phyloP scores from a whole-genome alignment of 805 yeast genomes.

The Phaffomyces opuntiae region DNA sequence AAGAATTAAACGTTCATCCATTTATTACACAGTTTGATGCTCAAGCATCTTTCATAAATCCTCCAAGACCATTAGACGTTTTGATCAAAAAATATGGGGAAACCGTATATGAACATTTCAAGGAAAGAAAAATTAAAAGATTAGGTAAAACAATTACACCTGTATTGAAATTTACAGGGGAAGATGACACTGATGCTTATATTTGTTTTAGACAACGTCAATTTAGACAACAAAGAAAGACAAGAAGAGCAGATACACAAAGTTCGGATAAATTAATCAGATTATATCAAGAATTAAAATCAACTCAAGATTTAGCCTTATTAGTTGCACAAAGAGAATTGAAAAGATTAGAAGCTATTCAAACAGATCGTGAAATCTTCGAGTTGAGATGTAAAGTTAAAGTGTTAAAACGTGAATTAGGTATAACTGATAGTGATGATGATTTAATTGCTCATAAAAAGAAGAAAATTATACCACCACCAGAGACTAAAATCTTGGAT shows the following conservation, averaged over 20 bases:
- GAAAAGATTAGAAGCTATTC: conserved; percentile 51
- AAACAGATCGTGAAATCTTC: conserved; percentile 61
- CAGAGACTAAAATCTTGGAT: conserved; percentile 6
- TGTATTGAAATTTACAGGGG: conserved; percentile 67
- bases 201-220: conserved; percentile 94
- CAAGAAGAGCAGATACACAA: conserved; percentile 88
- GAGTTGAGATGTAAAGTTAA: conserved; percentile 68
- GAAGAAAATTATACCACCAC: conserved; percentile 35
- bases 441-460: conserved; percentile 73
- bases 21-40: conserved; percentile 53
- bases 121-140: conserved; percentile 57
- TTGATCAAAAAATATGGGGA: conserved; percentile 57
- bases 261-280: conserved; percentile 77
- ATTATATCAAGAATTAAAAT: conserved; percentile 68
- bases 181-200: conserved; percentile 92
- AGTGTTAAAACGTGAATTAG: conserved; percentile 63
- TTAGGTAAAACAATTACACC: conserved; percentile 71
- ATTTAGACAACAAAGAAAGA: conserved; percentile 90
- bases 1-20: conserved; percentile 46
- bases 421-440: conserved; percentile 79
- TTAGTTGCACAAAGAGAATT: conserved; percentile 71
- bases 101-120: conserved; percentile 77
- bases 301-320: conserved; percentile 63
- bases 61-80: conserved; percentile 38
- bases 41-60: conserved; percentile 22